phyloP scores from a whole-genome alignment of 2,329 filamentous ascomycete species.

The Botryotinia narcissicola region DNA sequence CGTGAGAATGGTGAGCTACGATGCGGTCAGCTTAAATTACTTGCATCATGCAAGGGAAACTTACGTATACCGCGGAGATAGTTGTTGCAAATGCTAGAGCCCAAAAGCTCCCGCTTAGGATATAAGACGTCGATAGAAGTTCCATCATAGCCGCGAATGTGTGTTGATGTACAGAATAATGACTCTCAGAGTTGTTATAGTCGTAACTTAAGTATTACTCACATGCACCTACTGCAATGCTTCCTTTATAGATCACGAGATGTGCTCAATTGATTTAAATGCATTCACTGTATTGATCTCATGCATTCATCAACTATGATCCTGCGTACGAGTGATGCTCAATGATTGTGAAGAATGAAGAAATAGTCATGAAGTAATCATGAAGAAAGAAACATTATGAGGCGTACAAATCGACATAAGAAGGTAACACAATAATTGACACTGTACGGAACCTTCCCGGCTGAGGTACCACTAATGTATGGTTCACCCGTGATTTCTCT shows the following conservation, averaged over 20 bases:
- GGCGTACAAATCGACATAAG: not conserved
- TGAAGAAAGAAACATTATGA: not conserved
- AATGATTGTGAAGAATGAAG: not conserved
- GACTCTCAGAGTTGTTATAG: not conserved
- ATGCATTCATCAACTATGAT: not conserved
- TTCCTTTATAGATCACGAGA: not conserved
- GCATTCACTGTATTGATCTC: not conserved
- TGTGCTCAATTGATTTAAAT: not conserved
- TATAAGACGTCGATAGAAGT: not conserved
- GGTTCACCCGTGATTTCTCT: not conserved
- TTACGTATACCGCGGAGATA: constrained; percentile 13
- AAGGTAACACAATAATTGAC: not conserved
- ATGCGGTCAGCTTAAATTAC: not conserved
- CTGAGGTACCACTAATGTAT: not conserved
- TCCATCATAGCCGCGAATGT: not conserved
- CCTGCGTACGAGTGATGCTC: not conserved
- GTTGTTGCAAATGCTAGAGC: not conserved
- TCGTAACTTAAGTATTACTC: not conserved
- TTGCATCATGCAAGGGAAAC: constrained; percentile 9
- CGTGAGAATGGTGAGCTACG: constrained; percentile 41
- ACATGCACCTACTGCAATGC: not conserved
- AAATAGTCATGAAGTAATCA: not conserved
- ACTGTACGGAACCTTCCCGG: not conserved
- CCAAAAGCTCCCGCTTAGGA: not conserved
- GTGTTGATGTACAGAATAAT: not conserved